A percentile compares a stretch with the other conserved stretches of the same genome.
Evolutionary conservation across 805 yeast species (phyloP).

Genomic region (Saccharomycopsis capsularis): DNA sequence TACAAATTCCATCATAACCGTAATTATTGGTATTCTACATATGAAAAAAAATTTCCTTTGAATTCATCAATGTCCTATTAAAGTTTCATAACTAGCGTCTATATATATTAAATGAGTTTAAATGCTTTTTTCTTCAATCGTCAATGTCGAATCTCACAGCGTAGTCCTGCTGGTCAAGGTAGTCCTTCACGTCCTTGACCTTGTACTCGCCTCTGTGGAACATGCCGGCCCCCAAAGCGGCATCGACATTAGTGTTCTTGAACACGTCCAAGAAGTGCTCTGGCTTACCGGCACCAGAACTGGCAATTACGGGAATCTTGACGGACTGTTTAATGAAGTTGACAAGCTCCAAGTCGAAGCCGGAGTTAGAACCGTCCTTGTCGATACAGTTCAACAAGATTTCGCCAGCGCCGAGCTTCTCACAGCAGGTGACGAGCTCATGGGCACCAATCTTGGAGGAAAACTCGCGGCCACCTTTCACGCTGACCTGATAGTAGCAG

Average conservation of each 20-base stretch:
- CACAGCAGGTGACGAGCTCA: conserved; percentile 84
- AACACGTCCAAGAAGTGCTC: conserved; percentile 87
- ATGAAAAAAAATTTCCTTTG: no score
- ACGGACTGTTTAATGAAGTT: conserved; percentile 71
- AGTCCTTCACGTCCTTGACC: conserved; percentile 74
- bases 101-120: no score
- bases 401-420: conserved; percentile 94
- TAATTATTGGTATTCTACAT: no score
- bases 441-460: conserved; percentile 83
- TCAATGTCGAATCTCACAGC: conserved; percentile 53
- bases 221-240: conserved; percentile 98
- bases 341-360: conserved; percentile 83
- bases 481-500: conserved; percentile 93
- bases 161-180: conserved; percentile 51
- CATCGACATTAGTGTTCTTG: conserved; percentile 75
- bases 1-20: no score
- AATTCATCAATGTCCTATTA: no score
- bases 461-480: conserved; percentile 90
- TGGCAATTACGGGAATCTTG: conserved; percentile 89
- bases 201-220: conserved; percentile 93
- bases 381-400: conserved; percentile 89
- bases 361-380: conserved; percentile 93
- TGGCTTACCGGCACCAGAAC: conserved; percentile 96
- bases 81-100: no score
- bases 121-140: no score